phyloP scores from a whole-genome alignment of 129 eudicot species.

The Lactuca sativa region DNA sequence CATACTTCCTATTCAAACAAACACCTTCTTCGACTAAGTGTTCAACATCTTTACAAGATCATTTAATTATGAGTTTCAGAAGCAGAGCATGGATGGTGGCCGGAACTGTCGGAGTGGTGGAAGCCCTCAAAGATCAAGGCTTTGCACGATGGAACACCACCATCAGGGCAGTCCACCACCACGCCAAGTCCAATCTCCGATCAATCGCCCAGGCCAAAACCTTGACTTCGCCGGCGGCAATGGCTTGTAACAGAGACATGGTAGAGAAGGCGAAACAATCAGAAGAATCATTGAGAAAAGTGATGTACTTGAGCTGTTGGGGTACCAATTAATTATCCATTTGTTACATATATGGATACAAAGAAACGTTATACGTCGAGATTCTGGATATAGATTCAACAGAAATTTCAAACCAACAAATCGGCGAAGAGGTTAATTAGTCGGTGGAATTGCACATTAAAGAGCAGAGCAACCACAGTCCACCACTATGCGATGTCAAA shows the following conservation, averaged over 20 bases:
- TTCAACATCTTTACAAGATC: too few relatives aligned
- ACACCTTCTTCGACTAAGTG: too few relatives aligned
- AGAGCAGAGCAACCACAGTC: neutral
- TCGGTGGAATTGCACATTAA: neutral
- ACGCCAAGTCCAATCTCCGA: conserved; percentile 43
- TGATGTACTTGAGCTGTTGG: conserved; percentile 44
- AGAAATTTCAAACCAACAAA: too few relatives aligned
- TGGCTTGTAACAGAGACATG: conserved; percentile 13
- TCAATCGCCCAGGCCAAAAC: conserved; percentile 36
- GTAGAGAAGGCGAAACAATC: conserved; percentile 16
- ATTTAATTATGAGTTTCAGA: conserved; percentile 24
- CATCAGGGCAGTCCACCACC: conserved; percentile 45
- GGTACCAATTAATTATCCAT: conserved; percentile 24
- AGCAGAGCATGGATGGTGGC: conserved; percentile 48
- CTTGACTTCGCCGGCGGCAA: conserved; percentile 27
- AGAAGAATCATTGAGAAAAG: conserved; percentile 43
- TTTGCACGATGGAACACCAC: conserved; percentile 65
- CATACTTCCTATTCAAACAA: too few relatives aligned
- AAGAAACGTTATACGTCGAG: too few relatives aligned
- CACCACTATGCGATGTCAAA: neutral
- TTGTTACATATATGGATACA: neutral
- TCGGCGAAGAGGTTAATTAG: too few relatives aligned
- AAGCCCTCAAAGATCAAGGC: conserved; percentile 64
- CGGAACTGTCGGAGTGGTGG: conserved; percentile 47
- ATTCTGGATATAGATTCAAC: too few relatives aligned